Percentiles rank a stretch among this genome's conserved stretches.
phyloP scores from a whole-genome alignment of 2,329 filamentous ascomycete genomes.

The Epichloe scottii region DNA sequence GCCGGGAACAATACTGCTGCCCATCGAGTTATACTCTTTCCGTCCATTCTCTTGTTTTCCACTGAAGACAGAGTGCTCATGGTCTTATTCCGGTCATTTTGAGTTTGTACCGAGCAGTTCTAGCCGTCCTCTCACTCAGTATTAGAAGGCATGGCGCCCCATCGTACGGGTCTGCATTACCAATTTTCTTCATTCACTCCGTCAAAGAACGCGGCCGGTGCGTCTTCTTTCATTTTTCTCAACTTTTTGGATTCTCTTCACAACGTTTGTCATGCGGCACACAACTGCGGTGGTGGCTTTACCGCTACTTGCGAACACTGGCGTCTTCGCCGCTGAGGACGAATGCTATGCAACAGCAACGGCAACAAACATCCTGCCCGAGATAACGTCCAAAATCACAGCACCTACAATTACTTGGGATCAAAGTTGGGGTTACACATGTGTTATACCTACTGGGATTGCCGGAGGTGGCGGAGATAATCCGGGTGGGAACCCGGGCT shows the following conservation, averaged over 20 bases:
- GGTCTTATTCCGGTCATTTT: neutral
- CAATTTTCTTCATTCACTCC: neutral
- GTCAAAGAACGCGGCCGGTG: neutral
- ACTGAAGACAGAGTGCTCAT: neutral
- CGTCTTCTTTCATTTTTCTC: neutral
- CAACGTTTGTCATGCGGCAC: neutral
- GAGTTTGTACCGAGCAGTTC: neutral
- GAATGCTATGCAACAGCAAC: neutral
- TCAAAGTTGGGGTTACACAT: neutral
- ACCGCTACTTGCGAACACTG: neutral
- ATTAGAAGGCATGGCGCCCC: neutral
- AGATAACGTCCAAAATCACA: conserved; percentile 1
- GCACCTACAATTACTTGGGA: neutral
- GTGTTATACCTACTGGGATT: neutral
- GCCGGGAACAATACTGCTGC: no score
- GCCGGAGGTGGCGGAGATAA: neutral
- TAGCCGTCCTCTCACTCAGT: neutral
- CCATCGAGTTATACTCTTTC: neutral
- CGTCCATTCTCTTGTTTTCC: neutral
- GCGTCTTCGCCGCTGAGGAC: neutral
- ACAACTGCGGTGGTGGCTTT: neutral
- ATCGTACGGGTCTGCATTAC: neutral
- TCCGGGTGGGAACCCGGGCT: no score
- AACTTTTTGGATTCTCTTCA: neutral
- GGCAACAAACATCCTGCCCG: neutral